Evolutionary conservation across 225 moss, liverwort and hornwort species (phyloP).

Genomic region (Pleurozium schreberi): DNA sequence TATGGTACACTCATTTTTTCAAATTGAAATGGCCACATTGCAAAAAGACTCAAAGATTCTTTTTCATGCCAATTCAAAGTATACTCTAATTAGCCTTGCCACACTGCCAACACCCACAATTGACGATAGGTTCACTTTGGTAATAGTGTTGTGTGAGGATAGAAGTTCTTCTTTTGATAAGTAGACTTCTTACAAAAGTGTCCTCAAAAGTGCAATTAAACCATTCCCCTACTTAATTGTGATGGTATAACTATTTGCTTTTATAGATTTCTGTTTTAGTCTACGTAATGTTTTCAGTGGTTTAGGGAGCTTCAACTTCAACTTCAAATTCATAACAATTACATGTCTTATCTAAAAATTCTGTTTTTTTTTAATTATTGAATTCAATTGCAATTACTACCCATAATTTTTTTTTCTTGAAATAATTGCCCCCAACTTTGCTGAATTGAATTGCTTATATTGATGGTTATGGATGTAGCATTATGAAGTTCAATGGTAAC

Average conservation of each 20-base stretch:
- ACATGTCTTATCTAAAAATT: too few species aligned
- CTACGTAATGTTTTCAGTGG: not conserved
- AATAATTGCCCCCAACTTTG: not conserved
- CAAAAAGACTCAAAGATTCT: not conserved
- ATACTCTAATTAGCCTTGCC: not conserved
- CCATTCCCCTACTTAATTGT: not conserved
- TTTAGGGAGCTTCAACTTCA: not conserved
- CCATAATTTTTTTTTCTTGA: not conserved
- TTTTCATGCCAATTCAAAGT: not conserved
- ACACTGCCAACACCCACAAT: not conserved
- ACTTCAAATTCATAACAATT: not conserved
- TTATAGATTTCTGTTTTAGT: not conserved
- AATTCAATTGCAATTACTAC: not conserved
- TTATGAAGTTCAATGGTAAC: not conserved
- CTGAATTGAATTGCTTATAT: not conserved
- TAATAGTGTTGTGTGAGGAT: accelerated
- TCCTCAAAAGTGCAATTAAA: not conserved
- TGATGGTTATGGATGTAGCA: too few species aligned
- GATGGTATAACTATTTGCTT: accelerated
- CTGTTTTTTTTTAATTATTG: not conserved
- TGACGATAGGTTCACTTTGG: not conserved
- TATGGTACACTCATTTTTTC: not conserved
- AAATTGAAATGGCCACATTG: not conserved
- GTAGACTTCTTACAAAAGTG: not conserved
- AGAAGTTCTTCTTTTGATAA: not conserved